Evolutionary conservation across 495 filamentous ascomycete species (phyloP), one percentile per base, ranked within the genome.

Genomic region (Talaromyces adpressus): DNA sequence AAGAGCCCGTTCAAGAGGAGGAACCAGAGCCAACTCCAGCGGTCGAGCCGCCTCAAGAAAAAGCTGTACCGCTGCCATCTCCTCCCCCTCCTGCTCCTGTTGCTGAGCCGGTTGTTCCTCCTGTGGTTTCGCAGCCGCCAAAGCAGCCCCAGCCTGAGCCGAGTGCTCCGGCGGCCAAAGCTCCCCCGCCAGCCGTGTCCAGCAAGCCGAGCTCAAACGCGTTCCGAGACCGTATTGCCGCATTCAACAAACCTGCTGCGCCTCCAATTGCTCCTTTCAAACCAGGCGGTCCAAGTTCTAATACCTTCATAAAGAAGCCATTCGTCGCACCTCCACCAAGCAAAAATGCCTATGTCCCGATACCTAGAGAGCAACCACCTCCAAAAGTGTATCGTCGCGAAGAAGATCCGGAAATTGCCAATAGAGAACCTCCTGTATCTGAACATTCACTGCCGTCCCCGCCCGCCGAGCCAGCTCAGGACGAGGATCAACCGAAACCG

Each of bases 311-410:
- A 72, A 97, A 95, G 81, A 98, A 98, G 74, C 92, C 94, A n/a
- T 98, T 97, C 68, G 94, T 98, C 63, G 89, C 94, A 1, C 92
- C 95, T 32, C 94, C 94, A 59, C 94, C 94, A 6, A 96, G 91
- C 73, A 90, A 92, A 66, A 88, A 97, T 81, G 88, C 95, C 2
- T 98, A 91, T 68, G 84, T 98, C 1, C 89, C 94, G 39, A 86
- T 87, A 5, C 85, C 87, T 47, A 79, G 82, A 22, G 85, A 87
- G 36, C 80, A 85, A 29, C 81, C 85, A 27, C 85, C 86, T 18
- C 83, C 87, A 30, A 94, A 88, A 76, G 72, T 91, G 11, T 97
- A 96, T 68, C 85, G 87, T 60, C 81, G 96, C 45, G 94, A 97
- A 53, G 94, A 97, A 67, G 91, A 97, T 66, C 89, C 92, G 0